Evolutionary conservation across 106 monocot genomes (phyloP).

Genomic region (Iris macrosiphon): DNA sequence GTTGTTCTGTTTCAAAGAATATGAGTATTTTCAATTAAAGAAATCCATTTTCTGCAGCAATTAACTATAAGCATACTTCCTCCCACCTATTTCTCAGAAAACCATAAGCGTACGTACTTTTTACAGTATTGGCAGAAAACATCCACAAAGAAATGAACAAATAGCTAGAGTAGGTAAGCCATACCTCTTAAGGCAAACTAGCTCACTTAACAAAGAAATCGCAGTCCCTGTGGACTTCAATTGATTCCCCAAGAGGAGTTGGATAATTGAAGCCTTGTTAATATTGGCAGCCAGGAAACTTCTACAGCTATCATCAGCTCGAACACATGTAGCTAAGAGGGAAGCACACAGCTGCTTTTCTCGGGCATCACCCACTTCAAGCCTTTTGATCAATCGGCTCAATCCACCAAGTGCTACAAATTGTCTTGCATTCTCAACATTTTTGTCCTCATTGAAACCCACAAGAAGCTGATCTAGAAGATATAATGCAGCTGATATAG

Average conservation of each 20-base stretch:
- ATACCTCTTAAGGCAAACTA: constrained; percentile 65
- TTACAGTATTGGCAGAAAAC: too few species aligned
- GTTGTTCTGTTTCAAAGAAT: constrained; percentile 54
- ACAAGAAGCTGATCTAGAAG: constrained; percentile 63
- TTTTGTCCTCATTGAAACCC: constrained; percentile 71
- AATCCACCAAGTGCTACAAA: constrained; percentile 57
- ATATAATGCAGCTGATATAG: constrained; percentile 65
- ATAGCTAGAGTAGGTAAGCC: neutral
- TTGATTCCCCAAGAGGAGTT: constrained; percentile 62
- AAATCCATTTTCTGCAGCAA: too few species aligned
- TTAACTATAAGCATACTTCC: too few species aligned
- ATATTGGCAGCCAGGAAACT: constrained; percentile 48
- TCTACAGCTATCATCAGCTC: constrained; percentile 60
- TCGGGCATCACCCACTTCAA: constrained; percentile 46
- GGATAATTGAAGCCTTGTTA: constrained; percentile 59
- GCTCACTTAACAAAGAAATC: constrained; percentile 55
- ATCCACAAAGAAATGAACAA: neutral
- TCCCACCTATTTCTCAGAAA: too few species aligned
- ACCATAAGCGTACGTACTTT: too few species aligned
- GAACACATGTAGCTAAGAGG: constrained; percentile 53
- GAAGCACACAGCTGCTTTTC: constrained; percentile 45
- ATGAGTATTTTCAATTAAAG: too few species aligned
- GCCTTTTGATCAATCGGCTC: constrained; percentile 37
- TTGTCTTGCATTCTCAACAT: constrained; percentile 75
- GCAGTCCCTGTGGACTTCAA: constrained; percentile 48